Percentiles rank a stretch among this genome's conserved stretches.
phyloP scores from a whole-genome alignment of 2,329 filamentous ascomycete species.

The Alternaria brassicae region DNA sequence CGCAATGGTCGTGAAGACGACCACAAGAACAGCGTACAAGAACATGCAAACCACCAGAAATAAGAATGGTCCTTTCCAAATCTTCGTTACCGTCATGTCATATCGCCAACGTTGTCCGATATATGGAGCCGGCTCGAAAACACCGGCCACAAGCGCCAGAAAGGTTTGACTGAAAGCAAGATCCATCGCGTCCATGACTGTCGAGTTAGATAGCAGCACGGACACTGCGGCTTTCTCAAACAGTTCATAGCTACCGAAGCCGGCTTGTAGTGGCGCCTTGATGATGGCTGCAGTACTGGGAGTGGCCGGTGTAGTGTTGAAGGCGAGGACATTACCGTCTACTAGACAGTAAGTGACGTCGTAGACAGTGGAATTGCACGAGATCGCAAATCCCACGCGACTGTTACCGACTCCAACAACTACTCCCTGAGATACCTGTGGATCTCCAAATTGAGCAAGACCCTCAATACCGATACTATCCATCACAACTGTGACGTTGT shows the following conservation, averaged over 20 bases:
- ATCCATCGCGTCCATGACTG: background rate
- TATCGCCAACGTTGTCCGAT: background rate
- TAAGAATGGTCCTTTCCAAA: background rate
- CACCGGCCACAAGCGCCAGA: background rate
- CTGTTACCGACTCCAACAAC: background rate
- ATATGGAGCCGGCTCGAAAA: background rate
- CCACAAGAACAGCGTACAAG: background rate
- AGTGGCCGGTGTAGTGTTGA: background rate
- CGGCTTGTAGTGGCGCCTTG: slow-evolving; percentile 4
- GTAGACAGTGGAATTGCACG: background rate
- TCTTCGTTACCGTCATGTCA: background rate
- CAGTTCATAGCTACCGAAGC: background rate
- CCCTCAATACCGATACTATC: background rate
- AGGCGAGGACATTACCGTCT: background rate
- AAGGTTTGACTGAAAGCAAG: slow-evolving; percentile 1
- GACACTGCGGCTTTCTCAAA: background rate
- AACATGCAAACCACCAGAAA: background rate
- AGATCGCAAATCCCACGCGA: background rate
- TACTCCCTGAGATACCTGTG: background rate
- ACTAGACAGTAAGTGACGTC: slow-evolving; percentile 5
- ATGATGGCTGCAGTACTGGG: background rate
- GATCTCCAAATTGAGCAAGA: background rate
- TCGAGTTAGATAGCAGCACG: background rate
- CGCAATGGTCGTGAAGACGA: background rate
- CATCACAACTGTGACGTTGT: background rate